These are phyloP conservation scores for Auricularia sp. DNA, from an alignment of 768 basidiomycete genomes.

Conservation along the genomic window DNA sequence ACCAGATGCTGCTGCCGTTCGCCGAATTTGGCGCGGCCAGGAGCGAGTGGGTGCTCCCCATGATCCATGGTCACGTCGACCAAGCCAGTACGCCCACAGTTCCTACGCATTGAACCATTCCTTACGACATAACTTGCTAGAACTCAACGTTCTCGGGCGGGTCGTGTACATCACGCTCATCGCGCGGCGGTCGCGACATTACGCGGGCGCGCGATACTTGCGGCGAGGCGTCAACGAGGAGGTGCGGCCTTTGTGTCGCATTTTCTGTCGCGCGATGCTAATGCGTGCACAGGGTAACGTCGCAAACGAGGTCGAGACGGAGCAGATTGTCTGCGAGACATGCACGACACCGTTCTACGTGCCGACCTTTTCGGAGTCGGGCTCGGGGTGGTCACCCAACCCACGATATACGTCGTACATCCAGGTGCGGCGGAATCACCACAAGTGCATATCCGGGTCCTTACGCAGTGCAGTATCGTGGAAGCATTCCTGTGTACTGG, in stretches of 20 bases:
- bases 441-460: background rate
- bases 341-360: slow-evolving; percentile 83
- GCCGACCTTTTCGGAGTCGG: slow-evolving; percentile 28
- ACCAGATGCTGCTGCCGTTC: slow-evolving; percentile 55
- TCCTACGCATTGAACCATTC: background rate
- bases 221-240: slow-evolving; percentile 92
- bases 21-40: slow-evolving; percentile 51
- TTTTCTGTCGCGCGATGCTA: background rate
- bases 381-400: slow-evolving; percentile 41
- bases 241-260: slow-evolving; percentile 30
- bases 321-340: slow-evolving; percentile 91
- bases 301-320: slow-evolving; percentile 97
- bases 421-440: slow-evolving; percentile 40
- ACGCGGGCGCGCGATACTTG: slow-evolving; percentile 88
- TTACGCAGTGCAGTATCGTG: slow-evolving; percentile 55
- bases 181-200: slow-evolving; percentile 87
- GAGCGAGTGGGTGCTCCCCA: slow-evolving; percentile 78
- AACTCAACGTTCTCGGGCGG: slow-evolving; percentile 81
- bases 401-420: slow-evolving; percentile 94
- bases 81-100: slow-evolving; percentile 72
- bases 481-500: slow-evolving; percentile 95
- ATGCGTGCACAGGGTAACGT: slow-evolving; percentile 70
- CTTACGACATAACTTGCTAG: slow-evolving; percentile 32
- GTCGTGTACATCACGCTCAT: slow-evolving; percentile 92
- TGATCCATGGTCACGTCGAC: slow-evolving; percentile 94